A percentile compares a stretch with the other conserved stretches of the same genome.
Evolutionary conservation across 331 rosid species (phyloP).

Genomic region (Arachis monticola): DNA sequence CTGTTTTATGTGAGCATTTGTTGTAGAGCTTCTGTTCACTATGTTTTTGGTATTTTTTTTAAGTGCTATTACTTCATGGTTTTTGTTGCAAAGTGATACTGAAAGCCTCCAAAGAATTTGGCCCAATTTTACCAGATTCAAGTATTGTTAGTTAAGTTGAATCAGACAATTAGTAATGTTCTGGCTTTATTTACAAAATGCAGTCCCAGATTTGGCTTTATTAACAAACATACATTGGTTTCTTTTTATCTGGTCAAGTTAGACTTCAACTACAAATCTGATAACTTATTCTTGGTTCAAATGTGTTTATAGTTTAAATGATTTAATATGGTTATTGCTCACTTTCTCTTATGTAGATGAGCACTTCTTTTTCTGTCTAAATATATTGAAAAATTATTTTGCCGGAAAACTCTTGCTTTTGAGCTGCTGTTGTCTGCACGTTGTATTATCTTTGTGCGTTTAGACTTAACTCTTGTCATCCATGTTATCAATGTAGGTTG

Average conservation of each 20-base stretch:
- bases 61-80: not conserved
- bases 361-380: not conserved
- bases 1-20: not conserved
- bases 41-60: not conserved
- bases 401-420: not conserved
- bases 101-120: not conserved
- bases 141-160: not conserved
- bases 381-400: not conserved
- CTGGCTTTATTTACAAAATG: constrained; percentile 6
- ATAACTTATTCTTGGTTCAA: constrained; percentile 5
- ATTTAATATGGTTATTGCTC: not conserved
- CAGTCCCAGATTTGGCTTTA: not conserved
- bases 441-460: not conserved
- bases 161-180: not conserved
- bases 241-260: not conserved
- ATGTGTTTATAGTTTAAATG: not conserved
- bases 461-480: constrained; percentile 14
- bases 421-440: not conserved
- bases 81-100: constrained; percentile 24
- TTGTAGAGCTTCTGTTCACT: not conserved
- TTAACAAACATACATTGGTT: constrained; percentile 12
- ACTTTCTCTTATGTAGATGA: not conserved
- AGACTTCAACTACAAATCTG: not conserved
- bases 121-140: no score
- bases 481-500: constrained; percentile 56